Evolutionary conservation across 2,329 filamentous ascomycete genomes (phyloP).

Genomic region (Scedosporium apiospermum): DNA sequence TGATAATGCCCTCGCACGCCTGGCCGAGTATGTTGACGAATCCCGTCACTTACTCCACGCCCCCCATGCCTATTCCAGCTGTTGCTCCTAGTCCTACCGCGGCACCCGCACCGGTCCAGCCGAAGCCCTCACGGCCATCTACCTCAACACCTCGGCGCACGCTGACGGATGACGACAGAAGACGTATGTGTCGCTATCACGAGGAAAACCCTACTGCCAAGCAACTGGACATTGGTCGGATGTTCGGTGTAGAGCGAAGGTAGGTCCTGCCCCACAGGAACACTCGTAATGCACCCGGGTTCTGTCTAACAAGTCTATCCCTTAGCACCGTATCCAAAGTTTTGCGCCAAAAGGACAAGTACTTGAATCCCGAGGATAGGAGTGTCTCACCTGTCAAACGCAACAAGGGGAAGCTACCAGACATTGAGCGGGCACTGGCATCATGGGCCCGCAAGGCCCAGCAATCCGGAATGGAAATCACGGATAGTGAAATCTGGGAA

Average conservation of each 20-base stretch:
- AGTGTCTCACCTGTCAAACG: slow-evolving; percentile 73
- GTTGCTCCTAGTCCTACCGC: background rate
- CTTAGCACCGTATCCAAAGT: slow-evolving; percentile 96
- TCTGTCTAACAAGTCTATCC: background rate
- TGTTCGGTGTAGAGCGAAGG: slow-evolving; percentile 97
- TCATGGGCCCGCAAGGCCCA: slow-evolving; percentile 82
- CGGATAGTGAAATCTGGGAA: slow-evolving; percentile 73
- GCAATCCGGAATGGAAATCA: slow-evolving; percentile 62
- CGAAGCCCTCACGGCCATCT: background rate
- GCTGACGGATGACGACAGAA: slow-evolving; percentile 80
- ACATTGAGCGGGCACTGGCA: slow-evolving; percentile 83
- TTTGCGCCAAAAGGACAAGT: slow-evolving; percentile 87
- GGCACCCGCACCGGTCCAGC: background rate
- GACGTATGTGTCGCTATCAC: slow-evolving; percentile 88
- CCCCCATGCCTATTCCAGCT: slow-evolving; percentile 46
- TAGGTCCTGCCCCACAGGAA: slow-evolving; percentile 32
- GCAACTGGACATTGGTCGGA: slow-evolving; percentile 90
- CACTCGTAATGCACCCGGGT: background rate
- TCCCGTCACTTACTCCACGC: slow-evolving; percentile 53
- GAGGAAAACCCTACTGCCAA: slow-evolving; percentile 84
- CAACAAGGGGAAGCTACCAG: slow-evolving; percentile 73
- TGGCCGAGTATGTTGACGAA: slow-evolving; percentile 81
- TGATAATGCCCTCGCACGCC: slow-evolving; percentile 59
- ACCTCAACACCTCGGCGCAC: slow-evolving; percentile 66
- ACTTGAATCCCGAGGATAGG: slow-evolving; percentile 72